Conservation (phyloP, 2,329 filamentous ascomycete species). For the Periconia sp. region DNA sequence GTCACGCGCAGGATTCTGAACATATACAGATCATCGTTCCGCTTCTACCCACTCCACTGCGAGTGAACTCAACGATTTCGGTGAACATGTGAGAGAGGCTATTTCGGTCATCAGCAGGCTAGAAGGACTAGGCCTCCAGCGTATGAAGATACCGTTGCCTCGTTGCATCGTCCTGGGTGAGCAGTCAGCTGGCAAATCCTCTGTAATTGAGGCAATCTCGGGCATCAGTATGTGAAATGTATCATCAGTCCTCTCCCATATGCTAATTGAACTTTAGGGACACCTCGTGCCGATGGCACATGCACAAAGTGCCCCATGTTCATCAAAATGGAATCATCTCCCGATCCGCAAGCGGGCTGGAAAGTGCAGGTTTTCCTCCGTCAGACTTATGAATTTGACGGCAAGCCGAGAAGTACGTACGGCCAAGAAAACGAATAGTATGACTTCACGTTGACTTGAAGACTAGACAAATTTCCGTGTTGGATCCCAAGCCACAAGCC, state of each 20-base stretch:
- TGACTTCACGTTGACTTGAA: too few species aligned
- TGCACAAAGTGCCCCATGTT: conserved; percentile 84
- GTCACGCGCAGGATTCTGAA: too few species aligned
- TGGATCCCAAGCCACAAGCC: conserved; percentile 61
- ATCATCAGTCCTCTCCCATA: too few species aligned
- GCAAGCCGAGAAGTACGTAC: conserved; percentile 49
- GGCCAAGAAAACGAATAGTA: too few species aligned
- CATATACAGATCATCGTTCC: too few species aligned
- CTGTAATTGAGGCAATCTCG: conserved; percentile 53
- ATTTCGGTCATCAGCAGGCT: conserved; percentile 70
- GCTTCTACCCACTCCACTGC: too few species aligned
- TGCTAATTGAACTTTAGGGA: too few species aligned
- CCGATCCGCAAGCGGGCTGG: conserved; percentile 59
- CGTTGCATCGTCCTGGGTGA: conserved; percentile 86
- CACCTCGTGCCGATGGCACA: conserved; percentile 72
- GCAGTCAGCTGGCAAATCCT: conserved; percentile 84
- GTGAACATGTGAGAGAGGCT: conserved; percentile 63
- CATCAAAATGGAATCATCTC: conserved; percentile 70
- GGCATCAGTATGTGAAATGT: too few species aligned
- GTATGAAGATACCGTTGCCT: conserved; percentile 70
- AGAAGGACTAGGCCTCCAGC: conserved; percentile 73
- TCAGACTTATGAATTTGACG: conserved; percentile 65
- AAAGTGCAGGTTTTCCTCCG: conserved; percentile 71
- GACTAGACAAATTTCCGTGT: conserved; percentile 63
- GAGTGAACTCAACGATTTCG: conserved; percentile 52